Conservation (phyloP, 805 yeast species). For the Schizosaccharomyces lindneri region DNA sequence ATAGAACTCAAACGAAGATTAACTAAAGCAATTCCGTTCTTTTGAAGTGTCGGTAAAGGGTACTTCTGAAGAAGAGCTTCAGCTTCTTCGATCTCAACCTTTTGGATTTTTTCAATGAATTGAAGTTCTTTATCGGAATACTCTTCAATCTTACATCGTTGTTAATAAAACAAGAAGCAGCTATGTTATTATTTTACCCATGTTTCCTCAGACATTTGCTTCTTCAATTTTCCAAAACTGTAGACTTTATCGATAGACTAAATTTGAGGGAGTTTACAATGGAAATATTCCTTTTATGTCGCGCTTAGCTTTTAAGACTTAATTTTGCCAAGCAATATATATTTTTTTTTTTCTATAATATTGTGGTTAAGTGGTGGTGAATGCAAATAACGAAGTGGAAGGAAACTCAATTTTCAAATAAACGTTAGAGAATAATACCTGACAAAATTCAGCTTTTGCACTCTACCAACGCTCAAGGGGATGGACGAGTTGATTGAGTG, state of each 20-base stretch:
- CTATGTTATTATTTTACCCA: not conserved
- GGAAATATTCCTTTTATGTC: too few species aligned
- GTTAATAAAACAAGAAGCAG: not conserved
- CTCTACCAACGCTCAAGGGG: not conserved
- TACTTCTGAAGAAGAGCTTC: constrained; percentile 19
- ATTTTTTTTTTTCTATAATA: too few species aligned
- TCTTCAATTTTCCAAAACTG: too few species aligned
- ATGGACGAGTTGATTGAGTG: not conserved
- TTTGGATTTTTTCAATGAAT: constrained; percentile 20
- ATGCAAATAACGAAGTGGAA: too few species aligned
- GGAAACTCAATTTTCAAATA: too few species aligned
- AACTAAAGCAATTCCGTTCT: constrained; percentile 45
- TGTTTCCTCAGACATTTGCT: not conserved
- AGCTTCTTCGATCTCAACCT: constrained; percentile 26
- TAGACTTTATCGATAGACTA: too few species aligned
- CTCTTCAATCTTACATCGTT: not conserved
- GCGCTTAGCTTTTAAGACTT: too few species aligned
- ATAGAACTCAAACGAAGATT: constrained; percentile 35
- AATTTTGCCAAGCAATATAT: too few species aligned
- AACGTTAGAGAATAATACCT: not conserved
- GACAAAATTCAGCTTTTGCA: not conserved
- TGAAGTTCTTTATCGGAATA: not conserved
- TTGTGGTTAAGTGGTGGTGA: too few species aligned
- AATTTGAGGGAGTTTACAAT: too few species aligned
- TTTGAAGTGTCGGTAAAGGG: constrained; percentile 37